Evolutionary conservation across 2,329 filamentous ascomycete genomes (phyloP).

Genomic region (Neoarthrinium moseri): DNA sequence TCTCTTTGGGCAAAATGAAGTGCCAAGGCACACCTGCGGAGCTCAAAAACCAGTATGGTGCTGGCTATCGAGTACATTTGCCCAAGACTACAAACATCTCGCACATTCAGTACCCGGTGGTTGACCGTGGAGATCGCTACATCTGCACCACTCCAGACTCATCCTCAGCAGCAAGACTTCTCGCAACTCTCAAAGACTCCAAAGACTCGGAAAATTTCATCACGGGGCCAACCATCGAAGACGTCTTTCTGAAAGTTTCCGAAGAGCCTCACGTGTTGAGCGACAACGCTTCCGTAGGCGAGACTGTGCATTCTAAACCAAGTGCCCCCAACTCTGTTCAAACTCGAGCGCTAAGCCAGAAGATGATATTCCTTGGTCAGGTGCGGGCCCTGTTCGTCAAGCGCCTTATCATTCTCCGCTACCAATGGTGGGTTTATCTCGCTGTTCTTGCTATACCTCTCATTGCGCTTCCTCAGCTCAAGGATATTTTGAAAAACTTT

Average conservation of each 20-base stretch:
- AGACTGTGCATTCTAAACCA: constrained; percentile 8
- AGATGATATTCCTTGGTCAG: constrained; percentile 18
- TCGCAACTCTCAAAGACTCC: constrained; percentile 50
- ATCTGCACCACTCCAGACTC: constrained; percentile 57
- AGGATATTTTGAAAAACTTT: constrained; percentile 16
- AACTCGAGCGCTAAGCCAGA: constrained; percentile 11
- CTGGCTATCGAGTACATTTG: constrained; percentile 28
- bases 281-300: constrained; percentile 15
- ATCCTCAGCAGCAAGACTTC: constrained; percentile 50
- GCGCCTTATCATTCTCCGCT: constrained; percentile 20
- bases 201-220: constrained; percentile 60
- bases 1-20: constrained; percentile 24
- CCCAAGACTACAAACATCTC: constrained; percentile 21
- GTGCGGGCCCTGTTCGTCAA: constrained; percentile 23
- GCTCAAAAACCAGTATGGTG: constrained; percentile 26
- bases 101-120: constrained; percentile 16
- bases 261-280: constrained; percentile 42
- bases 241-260: constrained; percentile 65
- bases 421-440: constrained; percentile 25
- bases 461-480: constrained; percentile 17
- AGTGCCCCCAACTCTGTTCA: constrained; percentile 9
- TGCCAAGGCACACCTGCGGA: constrained; percentile 27
- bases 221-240: constrained; percentile 64
- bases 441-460: constrained; percentile 24
- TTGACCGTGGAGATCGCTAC: constrained; percentile 44